Conservation (phyloP, 2,329 filamentous ascomycete genomes). For the Fusarium caatingaense region DNA sequence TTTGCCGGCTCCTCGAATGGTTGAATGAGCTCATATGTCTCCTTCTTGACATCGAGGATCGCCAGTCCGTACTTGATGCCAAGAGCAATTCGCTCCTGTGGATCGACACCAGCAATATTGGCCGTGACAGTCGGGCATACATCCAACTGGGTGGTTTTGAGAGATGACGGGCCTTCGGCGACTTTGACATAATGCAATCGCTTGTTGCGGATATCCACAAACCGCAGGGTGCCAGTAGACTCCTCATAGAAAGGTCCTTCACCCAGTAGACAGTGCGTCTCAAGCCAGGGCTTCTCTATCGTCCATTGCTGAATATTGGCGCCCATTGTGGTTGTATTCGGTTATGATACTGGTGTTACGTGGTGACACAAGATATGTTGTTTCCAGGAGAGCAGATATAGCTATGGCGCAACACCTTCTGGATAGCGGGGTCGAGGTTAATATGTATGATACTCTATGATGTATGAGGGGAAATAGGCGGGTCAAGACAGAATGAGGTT, state of each 20-base stretch:
- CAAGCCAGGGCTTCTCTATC: conserved; percentile 66
- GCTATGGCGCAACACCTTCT: neutral
- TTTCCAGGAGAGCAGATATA: neutral
- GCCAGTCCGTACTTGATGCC: conserved; percentile 86
- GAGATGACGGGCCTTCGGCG: conserved; percentile 68
- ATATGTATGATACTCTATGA: conserved; percentile 30
- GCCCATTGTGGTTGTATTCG: conserved; percentile 44
- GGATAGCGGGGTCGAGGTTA: conserved; percentile 28
- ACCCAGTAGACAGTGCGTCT: conserved; percentile 72
- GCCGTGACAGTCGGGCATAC: conserved; percentile 75
- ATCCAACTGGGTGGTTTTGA: conserved; percentile 70
- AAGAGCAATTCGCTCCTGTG: conserved; percentile 74
- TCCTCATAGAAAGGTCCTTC: conserved; percentile 82
- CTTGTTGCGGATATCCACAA: conserved; percentile 85
- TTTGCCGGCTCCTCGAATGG: conserved; percentile 59
- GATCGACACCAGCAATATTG: conserved; percentile 76
- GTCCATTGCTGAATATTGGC: conserved; percentile 61
- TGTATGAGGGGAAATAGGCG: conserved; percentile 28
- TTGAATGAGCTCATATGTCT: conserved; percentile 64
- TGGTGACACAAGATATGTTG: neutral
- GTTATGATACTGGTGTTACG: neutral
- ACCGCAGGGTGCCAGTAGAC: conserved; percentile 73
- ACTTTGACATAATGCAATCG: conserved; percentile 79
- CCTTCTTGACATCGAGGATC: conserved; percentile 74
- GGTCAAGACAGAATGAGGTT: conserved; percentile 9